Base-by-base conservation (phyloP, 495 filamentous ascomycete genomes). In the Neurospora sp. region DNA sequence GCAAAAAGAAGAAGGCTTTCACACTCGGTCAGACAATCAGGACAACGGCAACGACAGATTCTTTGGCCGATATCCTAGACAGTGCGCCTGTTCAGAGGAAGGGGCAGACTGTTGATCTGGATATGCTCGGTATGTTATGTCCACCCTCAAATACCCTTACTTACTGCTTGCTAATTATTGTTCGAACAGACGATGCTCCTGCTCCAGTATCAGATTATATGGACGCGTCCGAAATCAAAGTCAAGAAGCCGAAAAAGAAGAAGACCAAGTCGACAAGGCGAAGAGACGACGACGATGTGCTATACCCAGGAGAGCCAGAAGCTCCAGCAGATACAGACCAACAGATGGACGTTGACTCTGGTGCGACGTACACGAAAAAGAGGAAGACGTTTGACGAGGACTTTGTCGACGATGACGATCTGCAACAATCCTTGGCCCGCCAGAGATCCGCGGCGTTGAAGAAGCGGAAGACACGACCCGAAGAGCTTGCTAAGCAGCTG, bases 181-280 rank as follows among this genome's bases (percentile, higher is more conserved):
- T 31, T 31, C 81, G 83, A 75, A 89, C 90, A 77, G 87, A 91
- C n/a, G 87, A 88, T 69, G 78, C 79, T 4, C 83, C 82, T 1
- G 71, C 81, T 9, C 88, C 89, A 3, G 80, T 83, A 7, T 97
- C 94, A 20, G 96, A 99, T 82, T 98, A 98, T 80, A 85, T 94
- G 78, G 94, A 97, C 73, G 80, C 91, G 45, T 91, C 91, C 27
- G 91, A 95, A 75, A 84, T 97, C 76, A 98, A 96, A 80, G 87
- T 97, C 73, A 92, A 91, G 82, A 98, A 98, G 81, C 91, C 93
- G 3, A 98, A 96, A 81, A 98, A 95, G 85, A 96, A 93, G 83
- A 97, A 96, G 83, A 84, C 87, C 9, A 94, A 93, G 76, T 85
- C 90, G 48, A 93, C 92, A 12, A 86, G 92, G 70, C 89, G 91